These are phyloP conservation scores for Globisporangium spinosum DNA, from an alignment of 352 stramenopile genomes.

Conservation along the genomic window DNA sequence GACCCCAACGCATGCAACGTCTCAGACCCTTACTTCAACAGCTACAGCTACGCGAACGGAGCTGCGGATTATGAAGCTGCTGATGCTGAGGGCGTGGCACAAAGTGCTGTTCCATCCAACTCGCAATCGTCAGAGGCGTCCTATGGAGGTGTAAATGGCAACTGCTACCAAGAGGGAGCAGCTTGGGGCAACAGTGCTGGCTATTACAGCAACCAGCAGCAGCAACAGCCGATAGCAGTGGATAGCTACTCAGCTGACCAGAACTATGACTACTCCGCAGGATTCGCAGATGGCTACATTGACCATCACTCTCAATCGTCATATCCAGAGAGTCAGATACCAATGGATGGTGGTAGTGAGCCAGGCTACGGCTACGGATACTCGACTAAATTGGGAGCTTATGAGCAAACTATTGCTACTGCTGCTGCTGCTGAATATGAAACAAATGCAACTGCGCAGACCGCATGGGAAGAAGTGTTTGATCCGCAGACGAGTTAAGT, in stretches of 20 bases:
- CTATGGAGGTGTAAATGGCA: not conserved
- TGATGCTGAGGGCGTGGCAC: not conserved
- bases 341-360: not conserved
- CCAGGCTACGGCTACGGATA: not conserved
- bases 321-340: not conserved
- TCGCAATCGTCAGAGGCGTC: not conserved
- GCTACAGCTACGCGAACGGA: slow-evolving; percentile 6
- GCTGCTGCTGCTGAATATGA: not conserved
- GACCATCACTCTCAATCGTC: slow-evolving; percentile 6
- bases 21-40: not conserved
- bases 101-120: not conserved
- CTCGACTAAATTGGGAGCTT: not conserved
- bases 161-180: not conserved
- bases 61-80: not conserved
- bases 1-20: not conserved
- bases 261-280: not conserved
- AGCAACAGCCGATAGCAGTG: not conserved
- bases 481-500: slow-evolving; percentile 41
- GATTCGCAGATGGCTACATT: slow-evolving; percentile 5
- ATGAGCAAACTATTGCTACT: not conserved
- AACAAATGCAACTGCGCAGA: not conserved
- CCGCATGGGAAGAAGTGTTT: slow-evolving; percentile 64
- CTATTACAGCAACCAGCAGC: not conserved
- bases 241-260: not conserved
- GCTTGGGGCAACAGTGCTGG: not conserved